Evolutionary conservation across 148 eudicot genomes (phyloP), one percentile per base, ranked within the genome.

Genomic region (Dysphania ambrosioides): DNA sequence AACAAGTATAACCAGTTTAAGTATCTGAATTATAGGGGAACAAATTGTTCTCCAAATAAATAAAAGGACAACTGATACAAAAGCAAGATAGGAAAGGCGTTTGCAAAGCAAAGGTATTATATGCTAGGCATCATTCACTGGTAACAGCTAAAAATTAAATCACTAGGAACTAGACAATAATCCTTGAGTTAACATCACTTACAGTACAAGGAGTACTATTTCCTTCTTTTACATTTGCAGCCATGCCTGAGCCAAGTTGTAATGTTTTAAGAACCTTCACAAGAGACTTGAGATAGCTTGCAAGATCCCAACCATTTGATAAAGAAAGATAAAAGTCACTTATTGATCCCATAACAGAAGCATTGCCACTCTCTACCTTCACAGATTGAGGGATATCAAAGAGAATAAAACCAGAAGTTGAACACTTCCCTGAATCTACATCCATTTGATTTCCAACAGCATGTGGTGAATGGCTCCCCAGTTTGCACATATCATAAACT

Each of bases 401-500:
- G 57, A 90, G 88, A 53, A 88, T 89, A 89, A 95, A 95, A 64
- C 99, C 99, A 79, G 98, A 87, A 67, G 96, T 86, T 31, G 94
- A 88, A 72, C 70, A 72, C 83, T 88, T 92, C 73, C 91, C 90
- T 34, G 96, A 85, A 72, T 86, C 96, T 51, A 86, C 79, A 42
- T 90, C 97, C 86, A 87, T 85, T 81, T 90, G 91, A 83, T 87
- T 92, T 71, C 94, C 99, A 62, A 81, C 69, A 81, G 72, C 82
- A 71, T 86, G 91, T 9, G 99, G 97, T 55, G 87, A 80, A 77
- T 95, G 99, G 84, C 86, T 89, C 61, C 99, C 99, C 76, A 95
- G 77, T 74, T 89, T 95, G 89, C 99, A 95, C 12, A 88, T 86
- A 84, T 95, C 99, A 65, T 92, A 95, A 29, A 95, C 99, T 95